These are phyloP conservation scores for Aegilops tauschii DNA, from an alignment of 176 grass and related monocot genomes.

Conservation along the genomic window DNA sequence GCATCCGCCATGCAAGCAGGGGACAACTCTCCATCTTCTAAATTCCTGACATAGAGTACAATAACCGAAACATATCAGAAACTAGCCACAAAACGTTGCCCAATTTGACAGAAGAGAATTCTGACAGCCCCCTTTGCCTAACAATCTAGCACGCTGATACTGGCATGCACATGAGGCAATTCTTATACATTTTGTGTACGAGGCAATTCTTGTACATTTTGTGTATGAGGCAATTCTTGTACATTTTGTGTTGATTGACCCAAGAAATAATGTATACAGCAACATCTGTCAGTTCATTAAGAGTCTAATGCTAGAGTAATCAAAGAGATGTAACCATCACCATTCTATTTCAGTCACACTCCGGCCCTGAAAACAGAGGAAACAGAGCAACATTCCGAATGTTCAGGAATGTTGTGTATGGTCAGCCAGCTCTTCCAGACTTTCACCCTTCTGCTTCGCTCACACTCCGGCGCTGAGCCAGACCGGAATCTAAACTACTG, in stretches of 20 bases:
- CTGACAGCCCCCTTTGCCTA: neutral
- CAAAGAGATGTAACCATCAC: neutral
- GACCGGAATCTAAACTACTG: neutral
- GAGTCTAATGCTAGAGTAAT: too few species aligned
- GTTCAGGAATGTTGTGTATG: neutral
- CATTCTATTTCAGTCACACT: too few species aligned
- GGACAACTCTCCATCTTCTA: slow-evolving; percentile 61
- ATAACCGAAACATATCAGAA: neutral
- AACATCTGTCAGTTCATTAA: neutral
- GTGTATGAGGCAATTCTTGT: neutral
- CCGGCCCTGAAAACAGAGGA: neutral
- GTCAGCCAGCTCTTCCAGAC: neutral
- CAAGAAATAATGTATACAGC: neutral
- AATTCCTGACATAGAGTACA: slow-evolving; percentile 31
- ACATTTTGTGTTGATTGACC: neutral
- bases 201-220: neutral
- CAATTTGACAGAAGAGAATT: neutral
- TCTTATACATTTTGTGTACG: neutral
- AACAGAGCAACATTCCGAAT: neutral
- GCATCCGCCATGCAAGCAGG: slow-evolving; percentile 79
- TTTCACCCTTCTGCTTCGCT: neutral
- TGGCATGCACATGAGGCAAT: neutral
- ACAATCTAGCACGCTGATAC: neutral
- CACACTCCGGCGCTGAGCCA: neutral
- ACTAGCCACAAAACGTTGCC: neutral